These are phyloP conservation scores for Austroboletus rostrupii DNA, from an alignment of 1,284 basidiomycete genomes.

Conservation along the genomic window DNA sequence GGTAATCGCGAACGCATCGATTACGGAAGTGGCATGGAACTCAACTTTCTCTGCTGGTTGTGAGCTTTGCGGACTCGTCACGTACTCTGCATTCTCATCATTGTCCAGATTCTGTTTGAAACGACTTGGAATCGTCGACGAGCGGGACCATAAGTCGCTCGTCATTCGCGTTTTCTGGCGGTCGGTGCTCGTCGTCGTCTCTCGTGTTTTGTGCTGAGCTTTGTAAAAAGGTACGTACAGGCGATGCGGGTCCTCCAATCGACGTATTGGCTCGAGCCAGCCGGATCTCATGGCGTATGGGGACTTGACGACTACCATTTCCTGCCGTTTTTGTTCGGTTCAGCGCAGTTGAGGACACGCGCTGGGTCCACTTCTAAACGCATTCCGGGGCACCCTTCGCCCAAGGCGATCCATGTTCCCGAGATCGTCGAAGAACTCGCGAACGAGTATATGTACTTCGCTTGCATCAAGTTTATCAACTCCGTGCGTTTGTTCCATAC, in stretches of 20 bases:
- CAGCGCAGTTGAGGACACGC: constrained; percentile 63
- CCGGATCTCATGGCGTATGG: constrained; percentile 98
- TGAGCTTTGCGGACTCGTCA: constrained; percentile 40
- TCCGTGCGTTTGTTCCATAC: too few relatives aligned
- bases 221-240: constrained; percentile 65
- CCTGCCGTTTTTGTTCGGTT: constrained; percentile 89
- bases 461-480: constrained; percentile 96
- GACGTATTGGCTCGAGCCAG: constrained; percentile 96
- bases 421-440: constrained; percentile 94
- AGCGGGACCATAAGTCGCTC: constrained; percentile 71
- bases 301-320: constrained; percentile 98
- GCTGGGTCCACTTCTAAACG: constrained; percentile 9
- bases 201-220: background rate
- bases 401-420: constrained; percentile 88
- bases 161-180: constrained; percentile 91
- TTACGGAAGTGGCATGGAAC: constrained; percentile 98
- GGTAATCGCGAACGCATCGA: constrained; percentile 91
- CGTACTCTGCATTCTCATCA: background rate
- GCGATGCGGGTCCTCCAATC: constrained; percentile 91
- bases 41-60: constrained; percentile 98
- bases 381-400: constrained; percentile 69
- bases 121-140: constrained; percentile 64
- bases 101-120: constrained; percentile 74
- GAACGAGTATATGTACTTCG: constrained; percentile 94
- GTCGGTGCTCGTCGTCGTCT: constrained; percentile 34